phyloP scores from a whole-genome alignment of 148 eudicot genomes.

The Polygonum aviculare region DNA sequence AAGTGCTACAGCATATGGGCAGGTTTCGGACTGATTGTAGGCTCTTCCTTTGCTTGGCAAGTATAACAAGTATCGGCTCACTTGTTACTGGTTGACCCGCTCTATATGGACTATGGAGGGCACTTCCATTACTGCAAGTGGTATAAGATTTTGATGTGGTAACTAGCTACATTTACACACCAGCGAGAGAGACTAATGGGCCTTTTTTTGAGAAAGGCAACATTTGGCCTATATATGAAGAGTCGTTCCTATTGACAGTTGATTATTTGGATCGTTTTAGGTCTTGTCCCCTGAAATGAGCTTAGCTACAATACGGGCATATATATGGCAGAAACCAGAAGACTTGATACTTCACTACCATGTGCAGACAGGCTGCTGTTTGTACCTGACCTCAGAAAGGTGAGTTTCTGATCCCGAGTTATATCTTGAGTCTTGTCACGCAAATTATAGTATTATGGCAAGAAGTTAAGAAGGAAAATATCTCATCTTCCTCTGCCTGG shows the following conservation, averaged over 20 bases:
- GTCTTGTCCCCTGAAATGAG: constrained; percentile 92
- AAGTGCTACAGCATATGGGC: not conserved
- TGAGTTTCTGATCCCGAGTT: constrained; percentile 12
- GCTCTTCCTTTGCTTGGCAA: not conserved
- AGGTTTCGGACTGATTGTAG: not conserved
- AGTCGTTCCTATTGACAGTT: not conserved
- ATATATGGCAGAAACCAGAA: constrained; percentile 90
- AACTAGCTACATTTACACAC: not conserved
- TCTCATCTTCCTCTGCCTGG: not conserved
- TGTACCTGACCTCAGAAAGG: constrained; percentile 14
- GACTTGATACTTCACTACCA: constrained; percentile 82
- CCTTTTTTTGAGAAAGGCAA: not conserved
- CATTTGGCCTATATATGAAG: not conserved
- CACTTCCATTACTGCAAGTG: not conserved
- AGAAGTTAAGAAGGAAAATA: not conserved
- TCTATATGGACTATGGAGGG: not conserved
- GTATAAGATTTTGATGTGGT: not conserved
- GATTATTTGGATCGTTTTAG: constrained; percentile 23
- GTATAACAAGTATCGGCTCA: not conserved
- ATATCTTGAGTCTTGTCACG: not conserved
- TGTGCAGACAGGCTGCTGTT: constrained; percentile 46
- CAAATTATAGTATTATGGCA: not conserved
- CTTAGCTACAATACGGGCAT: constrained; percentile 84
- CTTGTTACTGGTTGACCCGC: not conserved
- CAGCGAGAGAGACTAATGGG: not conserved